Base-by-base conservation (phyloP, 169 alveolate genomes). In the Besnoitia besnoiti region DNA sequence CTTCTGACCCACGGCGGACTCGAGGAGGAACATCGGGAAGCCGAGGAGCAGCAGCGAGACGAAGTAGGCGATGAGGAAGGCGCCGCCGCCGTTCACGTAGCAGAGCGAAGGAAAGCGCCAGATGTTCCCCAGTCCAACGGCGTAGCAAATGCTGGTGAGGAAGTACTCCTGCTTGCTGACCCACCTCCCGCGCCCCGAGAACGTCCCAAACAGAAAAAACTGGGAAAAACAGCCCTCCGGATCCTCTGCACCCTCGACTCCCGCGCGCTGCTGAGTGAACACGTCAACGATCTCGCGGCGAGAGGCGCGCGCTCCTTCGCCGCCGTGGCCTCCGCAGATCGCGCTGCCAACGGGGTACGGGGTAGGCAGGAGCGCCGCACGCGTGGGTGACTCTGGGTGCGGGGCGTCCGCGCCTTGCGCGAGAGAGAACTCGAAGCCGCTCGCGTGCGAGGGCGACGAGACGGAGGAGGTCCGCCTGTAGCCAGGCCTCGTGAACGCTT, bases 71-170 rank as follows among this genome's bases (percentile, higher is more conserved):
- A 47, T 50, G 8, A 87, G n/a, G 50, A 87, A 87, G n/a, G 82
- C 61, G 42, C 75, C 91, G 12, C 80, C 91, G 40, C 91, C 91
- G 44, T 87, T 67, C 46, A 10, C 79, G 67, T 27, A 37, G 8
- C 44, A 51, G 33, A 87, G 35, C 24, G 40, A 62, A 67, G 91
- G 82, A 44, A 87, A 87, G n/a, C 91, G 79, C 91, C 91, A 87
- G 40, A 87, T 40, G 85, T 87, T 87, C 24, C 91, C 82, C 42
- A 87, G 85, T 0, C 91, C 91, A 0, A 87, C 67, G 62, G 80
- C 91, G 8, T 39, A 85, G 35, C 82, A 16, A 1, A 61, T 39
- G 39, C 61, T 40, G 19, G 75, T 44, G 10, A 51, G 19, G 39
- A 85, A 7, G 75, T 37, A 85, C 75, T 73, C 82, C 24, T 73